Evolutionary conservation across 148 eudicot genomes (phyloP), one percentile per base, ranked within the genome.

Genomic region (Chenopodium album): DNA sequence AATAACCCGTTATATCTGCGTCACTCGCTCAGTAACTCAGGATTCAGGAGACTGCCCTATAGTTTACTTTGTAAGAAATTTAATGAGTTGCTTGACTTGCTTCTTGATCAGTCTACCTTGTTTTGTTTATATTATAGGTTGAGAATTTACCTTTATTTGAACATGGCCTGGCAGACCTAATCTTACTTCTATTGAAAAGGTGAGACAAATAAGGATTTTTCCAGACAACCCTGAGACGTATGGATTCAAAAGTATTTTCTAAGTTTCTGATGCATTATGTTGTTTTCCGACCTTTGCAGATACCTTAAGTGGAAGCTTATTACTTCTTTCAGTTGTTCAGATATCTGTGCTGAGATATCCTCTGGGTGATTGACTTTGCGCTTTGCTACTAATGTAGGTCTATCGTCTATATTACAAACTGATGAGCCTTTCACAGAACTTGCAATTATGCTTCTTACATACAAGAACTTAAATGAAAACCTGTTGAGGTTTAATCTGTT

Each of bases 221-320:
- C 67, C 52, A 59, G 59, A 75, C 78, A 81, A 73, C 79, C 78
- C 82, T 81, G 76, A 70, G 72, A 64, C 52, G 22, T 76, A 41
- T 77, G 54, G 76, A 56, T 28, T 85, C 75, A 60, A 26, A 62
- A 65, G 46, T 56, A 20, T 76, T 34, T 78, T 13, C 71, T 4
- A 56, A 59, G 71, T 85, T 88, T 77, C 91, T 92, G 89, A 91
- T 86, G 86, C 81, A 85, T 85, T 76, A 79, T 89, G 76, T 81
- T 87, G 83, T 90, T 90, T 89, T 78, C 90, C 59, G 79, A 80
- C 85, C 84, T 82, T 86, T 84, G 88, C 90, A 89, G 90, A 89
- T 87, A 54, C 77, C 78, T 85, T 87, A 78, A 82, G 85, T 81
- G 76, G 91, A 86, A 81, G 89, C 83, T 80, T 76, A 81, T 82